Base-by-base conservation (phyloP, 768 basidiomycete genomes). In the Lyophyllum atratum region DNA sequence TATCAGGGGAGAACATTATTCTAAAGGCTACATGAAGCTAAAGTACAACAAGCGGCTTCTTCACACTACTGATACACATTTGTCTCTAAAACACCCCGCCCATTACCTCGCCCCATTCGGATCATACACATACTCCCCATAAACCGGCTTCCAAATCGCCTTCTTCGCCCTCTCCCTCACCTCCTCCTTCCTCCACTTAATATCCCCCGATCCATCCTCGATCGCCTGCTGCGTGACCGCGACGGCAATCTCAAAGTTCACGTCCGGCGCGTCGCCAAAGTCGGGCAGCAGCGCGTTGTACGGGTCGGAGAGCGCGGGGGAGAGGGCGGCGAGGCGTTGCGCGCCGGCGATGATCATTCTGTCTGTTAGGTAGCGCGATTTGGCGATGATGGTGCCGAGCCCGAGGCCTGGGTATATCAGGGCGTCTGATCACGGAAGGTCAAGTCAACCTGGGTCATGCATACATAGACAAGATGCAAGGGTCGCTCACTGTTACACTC, bases 331-430 rank as follows among this genome's bases (percentile, higher is more conserved):
- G 34, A 95, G 86, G 12, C 86, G 82, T 25, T 76, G 80, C 0
- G 91, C 85, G 9, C 90, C 93, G 2, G 89, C 89, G 39, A 93
- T 85, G 68, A 95, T 89, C 93, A 95, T 94, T n/a, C 79, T 82
- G 69, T 93, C 90, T 1, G 90, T 87, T 63, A 95, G 78, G 8
- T 67, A 72, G 5, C 81, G 76, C 0, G 90, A 85, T 57, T 85
- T 75, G 10, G 85, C 76, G 24, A 93, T 74, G 64, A 94, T 85
- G 37, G 90, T 81, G 33, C 93, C 93, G 58, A 91, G 86, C 7
- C 92, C 92, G 29, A 95, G 81, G 24, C 91, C 93, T 3, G 93
- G 92, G 70, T 93, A 94, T 49, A 94, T 87, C 6, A 93, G 77
- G 0, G 89, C 88, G 64, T 91, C 83, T 85, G 40, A 11, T 34